phyloP scores from a whole-genome alignment of 2,329 filamentous ascomycete species.

The Exophiala viscosa region DNA sequence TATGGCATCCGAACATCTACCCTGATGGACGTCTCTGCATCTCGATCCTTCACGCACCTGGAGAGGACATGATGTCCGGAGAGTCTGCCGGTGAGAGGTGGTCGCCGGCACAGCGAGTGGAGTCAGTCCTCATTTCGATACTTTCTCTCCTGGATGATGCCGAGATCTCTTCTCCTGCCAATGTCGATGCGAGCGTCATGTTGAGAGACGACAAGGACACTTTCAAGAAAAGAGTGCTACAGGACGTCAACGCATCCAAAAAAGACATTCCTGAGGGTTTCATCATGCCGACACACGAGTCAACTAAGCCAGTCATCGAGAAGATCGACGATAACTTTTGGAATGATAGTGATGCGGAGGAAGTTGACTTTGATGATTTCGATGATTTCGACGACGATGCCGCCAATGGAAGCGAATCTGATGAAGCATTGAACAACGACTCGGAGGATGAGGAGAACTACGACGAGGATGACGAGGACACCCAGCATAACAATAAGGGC shows the following conservation, averaged over 20 bases:
- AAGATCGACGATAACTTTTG: constrained; percentile 76
- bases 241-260: constrained; percentile 70
- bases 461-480: constrained; percentile 18
- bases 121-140: constrained; percentile 90
- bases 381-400: constrained; percentile 57
- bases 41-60: constrained; percentile 88
- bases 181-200: constrained; percentile 86
- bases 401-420: constrained; percentile 26
- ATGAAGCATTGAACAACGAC: constrained; percentile 50
- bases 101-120: constrained; percentile 89
- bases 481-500: constrained; percentile 17
- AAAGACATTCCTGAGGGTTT: constrained; percentile 75
- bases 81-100: constrained; percentile 87
- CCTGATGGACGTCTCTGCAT: constrained; percentile 88
- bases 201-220: constrained; percentile 67
- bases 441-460: constrained; percentile 52
- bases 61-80: constrained; percentile 88
- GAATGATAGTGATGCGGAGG: constrained; percentile 70
- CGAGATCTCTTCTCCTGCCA: constrained; percentile 88
- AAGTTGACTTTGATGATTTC: constrained; percentile 43
- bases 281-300: constrained; percentile 73
- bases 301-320: constrained; percentile 53
- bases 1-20: constrained; percentile 94
- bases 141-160: constrained; percentile 89
- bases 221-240: constrained; percentile 68